phyloP scores from a whole-genome alignment of 257 asterid genomes.

The Scutellaria minor region DNA sequence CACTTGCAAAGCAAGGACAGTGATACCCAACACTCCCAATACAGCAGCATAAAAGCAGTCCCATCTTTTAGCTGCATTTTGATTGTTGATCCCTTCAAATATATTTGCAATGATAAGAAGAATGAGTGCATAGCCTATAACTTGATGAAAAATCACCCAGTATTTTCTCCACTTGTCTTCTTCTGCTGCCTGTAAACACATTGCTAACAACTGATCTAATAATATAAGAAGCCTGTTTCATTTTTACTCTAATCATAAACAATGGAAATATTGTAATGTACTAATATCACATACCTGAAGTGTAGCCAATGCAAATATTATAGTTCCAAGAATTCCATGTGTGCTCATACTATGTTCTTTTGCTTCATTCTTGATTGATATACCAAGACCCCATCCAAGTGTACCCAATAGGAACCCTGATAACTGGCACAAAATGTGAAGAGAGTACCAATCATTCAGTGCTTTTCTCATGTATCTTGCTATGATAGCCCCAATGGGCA shows the following conservation, averaged over 20 bases:
- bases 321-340: conserved; percentile 57
- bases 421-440: conserved; percentile 44
- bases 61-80: conserved; percentile 36
- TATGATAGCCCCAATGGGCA: conserved; percentile 43
- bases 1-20: conserved; percentile 39
- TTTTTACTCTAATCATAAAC: neutral
- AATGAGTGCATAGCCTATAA: conserved; percentile 48
- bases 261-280: neutral
- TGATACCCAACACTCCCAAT: conserved; percentile 41
- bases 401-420: conserved; percentile 53
- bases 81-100: conserved; percentile 47
- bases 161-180: conserved; percentile 34
- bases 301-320: conserved; percentile 39
- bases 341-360: conserved; percentile 35
- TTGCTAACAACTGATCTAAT: conserved; percentile 45
- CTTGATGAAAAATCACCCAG: conserved; percentile 48
- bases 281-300: conserved; percentile 40
- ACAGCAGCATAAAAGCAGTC: conserved; percentile 43
- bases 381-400: conserved; percentile 57
- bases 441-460: conserved; percentile 42
- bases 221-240: neutral
- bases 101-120: conserved; percentile 42
- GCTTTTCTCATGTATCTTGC: conserved; percentile 49
- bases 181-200: conserved; percentile 41
- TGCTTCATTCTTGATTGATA: conserved; percentile 37